These are phyloP conservation scores for Rehmannia glutinosa DNA, from an alignment of 257 asterid species.

Conservation along the genomic window DNA sequence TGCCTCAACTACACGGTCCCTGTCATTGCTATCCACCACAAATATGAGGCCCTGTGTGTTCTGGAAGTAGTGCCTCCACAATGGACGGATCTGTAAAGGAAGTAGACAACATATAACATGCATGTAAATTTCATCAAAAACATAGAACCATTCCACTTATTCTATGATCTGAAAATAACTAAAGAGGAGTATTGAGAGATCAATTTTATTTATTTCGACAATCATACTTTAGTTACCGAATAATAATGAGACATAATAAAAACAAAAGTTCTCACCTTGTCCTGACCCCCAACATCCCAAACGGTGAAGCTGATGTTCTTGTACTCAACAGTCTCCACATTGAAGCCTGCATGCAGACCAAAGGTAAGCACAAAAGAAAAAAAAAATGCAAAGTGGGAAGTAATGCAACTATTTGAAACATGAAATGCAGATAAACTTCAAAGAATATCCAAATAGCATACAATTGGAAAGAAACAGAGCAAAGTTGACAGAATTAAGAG, in stretches of 20 bases:
- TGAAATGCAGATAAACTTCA: neutral
- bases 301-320: slow-evolving; percentile 72
- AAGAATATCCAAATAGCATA: neutral
- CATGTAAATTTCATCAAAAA: neutral
- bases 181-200: neutral
- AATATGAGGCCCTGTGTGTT: slow-evolving; percentile 95
- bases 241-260: neutral
- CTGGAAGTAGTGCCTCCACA: slow-evolving; percentile 99
- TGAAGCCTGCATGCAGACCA: slow-evolving; percentile 47
- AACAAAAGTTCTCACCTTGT: slow-evolving; percentile 36
- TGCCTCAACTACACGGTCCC: slow-evolving; percentile 93
- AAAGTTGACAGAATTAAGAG: slow-evolving; percentile 11
- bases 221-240: neutral
- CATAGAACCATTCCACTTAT: neutral
- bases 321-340: slow-evolving; percentile 67
- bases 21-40: slow-evolving; percentile 92
- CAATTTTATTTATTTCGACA: neutral
- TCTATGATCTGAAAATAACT: neutral
- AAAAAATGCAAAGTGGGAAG: neutral
- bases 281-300: slow-evolving; percentile 72
- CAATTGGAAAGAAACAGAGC: neutral
- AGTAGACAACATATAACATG: neutral
- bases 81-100: slow-evolving; percentile 76
- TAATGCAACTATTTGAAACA: slow-evolving; percentile 5
- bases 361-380: neutral